Conservation (phyloP, 176 grass and related monocot species). For the Carex myosuroides region DNA sequence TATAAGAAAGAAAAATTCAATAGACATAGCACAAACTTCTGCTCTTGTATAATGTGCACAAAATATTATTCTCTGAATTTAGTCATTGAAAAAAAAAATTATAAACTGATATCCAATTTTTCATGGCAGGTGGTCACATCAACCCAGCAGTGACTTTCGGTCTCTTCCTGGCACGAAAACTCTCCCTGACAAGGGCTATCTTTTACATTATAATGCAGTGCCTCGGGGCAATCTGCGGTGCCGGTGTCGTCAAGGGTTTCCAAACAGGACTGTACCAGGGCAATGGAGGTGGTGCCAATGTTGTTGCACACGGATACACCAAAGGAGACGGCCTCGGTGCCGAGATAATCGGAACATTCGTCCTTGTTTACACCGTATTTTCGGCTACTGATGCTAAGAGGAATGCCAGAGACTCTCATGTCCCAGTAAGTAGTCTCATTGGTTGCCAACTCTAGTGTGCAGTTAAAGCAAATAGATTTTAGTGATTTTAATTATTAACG, state of each 20-base stretch:
- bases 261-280: constrained; percentile 59
- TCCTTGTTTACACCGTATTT: constrained; percentile 96
- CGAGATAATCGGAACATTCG: constrained; percentile 84
- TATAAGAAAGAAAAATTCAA: background rate
- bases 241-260: constrained; percentile 87
- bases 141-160: constrained; percentile 91
- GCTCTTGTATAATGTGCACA: background rate
- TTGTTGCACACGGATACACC: constrained; percentile 59
- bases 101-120: background rate
- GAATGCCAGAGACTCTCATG: constrained; percentile 88
- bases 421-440: constrained; percentile 48
- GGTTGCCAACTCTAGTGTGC: background rate
- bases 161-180: constrained; percentile 76
- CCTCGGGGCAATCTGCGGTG: constrained; percentile 79
- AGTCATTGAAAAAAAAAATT: background rate
- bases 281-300: constrained; percentile 78
- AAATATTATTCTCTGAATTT: background rate
- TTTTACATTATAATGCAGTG: constrained; percentile 96
- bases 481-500: too few relatives aligned
- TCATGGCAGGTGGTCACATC: constrained; percentile 72
- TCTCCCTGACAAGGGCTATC: constrained; percentile 68
- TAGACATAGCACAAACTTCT: background rate
- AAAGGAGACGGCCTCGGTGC: constrained; percentile 70
- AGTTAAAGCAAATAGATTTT: too few relatives aligned
- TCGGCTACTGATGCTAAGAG: constrained; percentile 92